These are phyloP conservation scores for Ceraceosorus bombacis DNA, from an alignment of 1,284 basidiomycete species.

Conservation along the genomic window DNA sequence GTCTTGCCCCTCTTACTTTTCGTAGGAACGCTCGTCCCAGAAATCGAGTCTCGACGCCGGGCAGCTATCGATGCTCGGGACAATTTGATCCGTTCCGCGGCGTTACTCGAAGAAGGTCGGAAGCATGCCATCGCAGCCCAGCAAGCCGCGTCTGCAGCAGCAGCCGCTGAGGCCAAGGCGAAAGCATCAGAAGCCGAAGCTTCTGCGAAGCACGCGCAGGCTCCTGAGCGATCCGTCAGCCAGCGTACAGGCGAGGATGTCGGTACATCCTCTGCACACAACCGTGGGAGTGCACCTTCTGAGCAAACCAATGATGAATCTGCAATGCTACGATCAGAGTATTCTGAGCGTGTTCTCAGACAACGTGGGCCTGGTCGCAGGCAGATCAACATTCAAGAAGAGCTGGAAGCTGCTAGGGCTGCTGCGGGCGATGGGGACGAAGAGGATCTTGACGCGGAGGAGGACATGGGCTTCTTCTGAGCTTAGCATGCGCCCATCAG, in stretches of 20 bases:
- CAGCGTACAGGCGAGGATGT: no score
- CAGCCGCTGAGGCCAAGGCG: background rate
- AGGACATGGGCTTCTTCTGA: conserved; percentile 14
- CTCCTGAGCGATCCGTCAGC: background rate
- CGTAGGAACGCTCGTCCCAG: conserved; percentile 25
- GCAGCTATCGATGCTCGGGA: conserved; percentile 28
- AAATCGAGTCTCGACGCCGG: conserved; percentile 26
- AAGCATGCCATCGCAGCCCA: background rate
- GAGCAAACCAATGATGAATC: no score
- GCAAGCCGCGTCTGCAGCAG: background rate
- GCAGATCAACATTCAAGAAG: conserved; percentile 8
- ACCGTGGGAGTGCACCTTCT: no score
- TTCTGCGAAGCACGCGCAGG: background rate
- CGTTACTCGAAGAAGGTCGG: background rate
- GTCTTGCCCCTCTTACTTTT: conserved; percentile 24
- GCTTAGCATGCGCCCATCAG: background rate
- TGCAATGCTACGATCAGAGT: background rate
- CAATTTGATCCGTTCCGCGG: conserved; percentile 5
- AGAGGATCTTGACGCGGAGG: conserved; percentile 20
- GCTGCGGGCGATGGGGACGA: conserved; percentile 26
- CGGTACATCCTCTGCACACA: no score
- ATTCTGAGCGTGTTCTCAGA: conserved; percentile 3
- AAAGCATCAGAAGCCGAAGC: background rate
- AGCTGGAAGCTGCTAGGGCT: conserved; percentile 14
- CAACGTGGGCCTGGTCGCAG: conserved; percentile 1